Percentiles rank a stretch among this genome's conserved stretches.
phyloP scores from a whole-genome alignment of 192 early-diverging fungal genomes.

The Backusella psychrophila region DNA sequence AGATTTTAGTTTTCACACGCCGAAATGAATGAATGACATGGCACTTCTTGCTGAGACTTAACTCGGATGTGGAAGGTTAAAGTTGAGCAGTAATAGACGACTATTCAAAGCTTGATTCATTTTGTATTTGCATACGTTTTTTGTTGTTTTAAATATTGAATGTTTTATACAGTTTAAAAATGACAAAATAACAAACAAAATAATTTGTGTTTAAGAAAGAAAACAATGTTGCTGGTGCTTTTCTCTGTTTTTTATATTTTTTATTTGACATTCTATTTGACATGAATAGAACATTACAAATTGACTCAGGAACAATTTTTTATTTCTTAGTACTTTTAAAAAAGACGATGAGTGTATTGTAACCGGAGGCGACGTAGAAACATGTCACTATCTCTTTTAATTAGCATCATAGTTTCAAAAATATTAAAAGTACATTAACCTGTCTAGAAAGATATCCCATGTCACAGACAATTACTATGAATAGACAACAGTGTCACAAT shows the following conservation, averaged over 20 bases:
- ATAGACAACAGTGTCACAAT: background rate
- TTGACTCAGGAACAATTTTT: background rate
- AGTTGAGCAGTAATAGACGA: background rate
- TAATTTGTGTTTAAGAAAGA: too few species aligned
- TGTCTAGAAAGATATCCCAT: background rate
- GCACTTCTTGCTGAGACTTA: background rate
- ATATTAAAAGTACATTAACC: too few species aligned
- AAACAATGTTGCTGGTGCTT: too few species aligned
- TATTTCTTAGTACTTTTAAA: background rate
- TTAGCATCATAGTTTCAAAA: background rate
- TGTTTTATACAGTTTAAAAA: background rate
- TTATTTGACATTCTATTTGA: background rate
- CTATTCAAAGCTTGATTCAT: too few species aligned
- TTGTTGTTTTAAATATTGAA: background rate
- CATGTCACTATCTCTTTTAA: background rate
- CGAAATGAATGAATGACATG: background rate
- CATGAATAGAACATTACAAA: background rate
- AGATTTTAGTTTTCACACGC: background rate
- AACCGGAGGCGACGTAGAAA: background rate
- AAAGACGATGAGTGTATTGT: background rate
- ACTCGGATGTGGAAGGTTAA: background rate
- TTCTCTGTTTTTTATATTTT: too few species aligned
- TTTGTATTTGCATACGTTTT: background rate
- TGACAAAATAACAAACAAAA: background rate
- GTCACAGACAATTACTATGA: background rate